Conservation (phyloP, 2,329 filamentous ascomycete genomes). For the Ceratocystiopsis sp. region DNA sequence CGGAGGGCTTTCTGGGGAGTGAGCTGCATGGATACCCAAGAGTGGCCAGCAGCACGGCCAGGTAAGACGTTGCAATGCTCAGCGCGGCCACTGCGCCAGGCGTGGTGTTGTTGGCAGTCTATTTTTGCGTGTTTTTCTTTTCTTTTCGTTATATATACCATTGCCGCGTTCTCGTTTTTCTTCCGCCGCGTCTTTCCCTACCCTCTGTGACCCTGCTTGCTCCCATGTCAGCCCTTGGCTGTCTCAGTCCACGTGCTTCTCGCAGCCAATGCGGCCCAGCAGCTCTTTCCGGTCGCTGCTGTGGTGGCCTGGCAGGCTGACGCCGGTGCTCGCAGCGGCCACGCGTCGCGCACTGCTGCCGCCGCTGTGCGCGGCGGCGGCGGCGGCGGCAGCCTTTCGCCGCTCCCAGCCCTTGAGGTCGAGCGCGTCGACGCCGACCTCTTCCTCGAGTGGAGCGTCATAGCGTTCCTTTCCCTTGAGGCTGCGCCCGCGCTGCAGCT, state of each 20-base stretch:
- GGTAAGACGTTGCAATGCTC: no score
- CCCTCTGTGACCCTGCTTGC: neutral
- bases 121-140: neutral
- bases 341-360: conserved; percentile 12
- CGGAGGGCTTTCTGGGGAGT: no score
- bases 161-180: no score
- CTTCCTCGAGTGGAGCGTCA: conserved; percentile 48
- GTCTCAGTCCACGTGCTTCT: conserved; percentile 46
- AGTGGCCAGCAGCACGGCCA: no score
- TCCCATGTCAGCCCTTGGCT: neutral
- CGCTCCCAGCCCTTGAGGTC: conserved; percentile 49
- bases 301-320: conserved; percentile 47
- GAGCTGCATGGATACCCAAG: no score
- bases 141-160: neutral
- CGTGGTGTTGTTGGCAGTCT: no score
- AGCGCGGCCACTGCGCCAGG: no score
- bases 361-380: neutral
- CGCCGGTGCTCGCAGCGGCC: conserved; percentile 22
- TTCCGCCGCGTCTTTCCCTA: no score
- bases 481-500: conserved; percentile 31
- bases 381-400: conserved; percentile 29
- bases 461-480: no score
- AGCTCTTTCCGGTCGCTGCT: conserved; percentile 61
- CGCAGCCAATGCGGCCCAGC: conserved; percentile 66
- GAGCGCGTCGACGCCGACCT: conserved; percentile 57